Base-by-base conservation (phyloP, 2,329 filamentous ascomycete genomes). In the Camillea tinctor region DNA sequence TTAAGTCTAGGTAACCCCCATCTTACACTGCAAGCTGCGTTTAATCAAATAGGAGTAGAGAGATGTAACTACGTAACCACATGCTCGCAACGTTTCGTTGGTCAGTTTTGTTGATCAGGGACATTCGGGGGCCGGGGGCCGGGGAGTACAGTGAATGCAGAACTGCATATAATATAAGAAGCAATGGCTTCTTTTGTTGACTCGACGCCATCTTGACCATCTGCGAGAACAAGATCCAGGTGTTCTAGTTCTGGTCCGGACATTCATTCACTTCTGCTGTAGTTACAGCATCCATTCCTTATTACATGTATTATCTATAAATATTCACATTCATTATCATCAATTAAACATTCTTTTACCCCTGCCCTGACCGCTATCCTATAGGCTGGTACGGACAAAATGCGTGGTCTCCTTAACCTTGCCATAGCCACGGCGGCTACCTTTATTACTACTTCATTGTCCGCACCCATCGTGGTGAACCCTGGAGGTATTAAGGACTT, bases 401-500 rank as follows among this genome's bases (percentile, higher is more conserved):
- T 72, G 70, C 68, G 65, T 61, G 63, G 64, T 17, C 54, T 69
- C 44, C 60, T 72, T 54, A 68, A 64, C 50, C 44, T 71, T n/a
- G 68, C 67, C 20, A 66, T 64, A 58, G 69, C 67, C 60, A 53
- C 65, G 15, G 62, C 65, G 59, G 64, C 66, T 20, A 59, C 66
- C 17, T 64, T 71, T 22, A 36, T 71, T 26, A 60, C 65, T n/a
- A 56, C 61, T 50, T 64, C 69, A 4, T 50, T 71, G 19, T 81
- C 78, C n/a, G 52, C 53, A n/a, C 67, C 65, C 52, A 75, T 75
- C 13, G 63, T 71, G 23, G 74, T 66, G 0, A 62, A 58, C 2
- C 73, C 77, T 0, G 75, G 76, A 21, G 63, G 52, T 6, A 58
- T 69, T 13, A 57, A 71, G 3, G 66, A 77, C 13, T 63, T 80